A percentile compares a stretch with the other conserved stretches of the same genome.
Conservation (phyloP, 2,329 filamentous ascomycete genomes). For the Cordyceps cicadae region DNA sequence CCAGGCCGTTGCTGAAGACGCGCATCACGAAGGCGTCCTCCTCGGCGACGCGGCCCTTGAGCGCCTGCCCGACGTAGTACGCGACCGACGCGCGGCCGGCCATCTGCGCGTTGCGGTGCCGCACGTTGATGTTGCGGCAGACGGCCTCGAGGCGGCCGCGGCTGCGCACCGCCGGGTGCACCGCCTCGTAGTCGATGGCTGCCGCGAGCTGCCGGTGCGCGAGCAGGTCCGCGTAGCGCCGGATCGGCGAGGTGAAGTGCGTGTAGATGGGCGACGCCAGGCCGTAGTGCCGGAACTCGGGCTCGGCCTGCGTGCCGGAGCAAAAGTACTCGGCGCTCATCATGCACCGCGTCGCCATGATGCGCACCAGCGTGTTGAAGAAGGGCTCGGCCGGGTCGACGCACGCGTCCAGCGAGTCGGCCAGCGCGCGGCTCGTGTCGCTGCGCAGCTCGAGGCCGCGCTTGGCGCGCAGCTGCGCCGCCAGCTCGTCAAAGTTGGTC, state of each 20-base stretch:
- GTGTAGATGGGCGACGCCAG: slow-evolving; percentile 96
- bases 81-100: slow-evolving; percentile 90
- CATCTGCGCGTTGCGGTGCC: slow-evolving; percentile 94
- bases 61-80: slow-evolving; percentile 94
- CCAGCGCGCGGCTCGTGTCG: slow-evolving; percentile 86
- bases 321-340: slow-evolving; percentile 98
- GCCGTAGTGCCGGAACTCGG: slow-evolving; percentile 95
- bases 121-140: slow-evolving; percentile 96
- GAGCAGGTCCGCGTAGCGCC: slow-evolving; percentile 92
- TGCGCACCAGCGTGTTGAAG: slow-evolving; percentile 96
- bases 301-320: slow-evolving; percentile 83
- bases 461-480: slow-evolving; percentile 84
- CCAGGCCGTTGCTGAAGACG: slow-evolving; percentile 94
- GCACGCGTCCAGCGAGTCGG: slow-evolving; percentile 82
- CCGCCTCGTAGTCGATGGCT: slow-evolving; percentile 83
- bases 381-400: slow-evolving; percentile 75
- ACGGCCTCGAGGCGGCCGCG: slow-evolving; percentile 82
- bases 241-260: slow-evolving; percentile 95
- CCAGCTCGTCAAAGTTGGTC: slow-evolving; percentile 91
- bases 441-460: slow-evolving; percentile 69
- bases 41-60: slow-evolving; percentile 66
- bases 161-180: slow-evolving; percentile 74
- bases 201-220: slow-evolving; percentile 92
- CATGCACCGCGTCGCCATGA: slow-evolving; percentile 98
- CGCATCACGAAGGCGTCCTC: slow-evolving; percentile 96